phyloP scores from a whole-genome alignment of 495 filamentous ascomycete genomes.

The Hapsidospora chrysogenum region DNA sequence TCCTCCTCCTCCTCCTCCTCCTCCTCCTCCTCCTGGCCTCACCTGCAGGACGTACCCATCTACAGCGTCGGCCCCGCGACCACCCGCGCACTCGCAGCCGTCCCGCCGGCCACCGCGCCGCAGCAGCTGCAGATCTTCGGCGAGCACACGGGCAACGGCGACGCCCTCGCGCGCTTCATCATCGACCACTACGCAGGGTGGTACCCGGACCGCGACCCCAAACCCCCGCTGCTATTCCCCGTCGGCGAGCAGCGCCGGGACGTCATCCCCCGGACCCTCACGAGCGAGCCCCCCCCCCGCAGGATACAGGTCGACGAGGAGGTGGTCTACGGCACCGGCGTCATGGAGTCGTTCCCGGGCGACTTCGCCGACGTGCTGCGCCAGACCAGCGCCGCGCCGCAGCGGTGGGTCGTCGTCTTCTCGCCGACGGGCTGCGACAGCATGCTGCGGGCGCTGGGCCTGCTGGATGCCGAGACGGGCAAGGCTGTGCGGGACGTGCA shows the following conservation, averaged over 20 bases:
- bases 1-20: conserved; percentile 2
- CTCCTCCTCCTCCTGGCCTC: conserved; percentile 22
- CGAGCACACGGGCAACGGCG: conserved; percentile 65
- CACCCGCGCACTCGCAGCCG: conserved; percentile 46
- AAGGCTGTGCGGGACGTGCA: conserved; percentile 27
- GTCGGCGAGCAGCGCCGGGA: conserved; percentile 78
- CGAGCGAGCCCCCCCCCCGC: conserved; percentile 21
- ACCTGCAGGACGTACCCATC: conserved; percentile 39
- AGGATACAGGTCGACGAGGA: conserved; percentile 56
- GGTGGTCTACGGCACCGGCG: conserved; percentile 71
- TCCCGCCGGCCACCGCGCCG: conserved; percentile 25
- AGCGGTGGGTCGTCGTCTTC: conserved; percentile 81
- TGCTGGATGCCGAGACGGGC: conserved; percentile 32
- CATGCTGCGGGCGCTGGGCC: conserved; percentile 51
- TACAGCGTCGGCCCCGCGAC: conserved; percentile 94
- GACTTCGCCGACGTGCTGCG: conserved; percentile 37
- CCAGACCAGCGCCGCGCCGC: conserved; percentile 16
- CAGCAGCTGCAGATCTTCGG: conserved; percentile 45
- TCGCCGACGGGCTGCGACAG: conserved; percentile 77
- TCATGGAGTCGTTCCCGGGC: conserved; percentile 53
- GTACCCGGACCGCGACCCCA: conserved; percentile 13
- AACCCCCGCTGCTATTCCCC: conserved; percentile 59
- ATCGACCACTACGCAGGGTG: conserved; percentile 46
- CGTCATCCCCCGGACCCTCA: conserved; percentile 69
- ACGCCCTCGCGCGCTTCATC: conserved; percentile 59